Conservation (phyloP, 1,139 yeast genomes). For the Nakaseomyces glabratus region DNA sequence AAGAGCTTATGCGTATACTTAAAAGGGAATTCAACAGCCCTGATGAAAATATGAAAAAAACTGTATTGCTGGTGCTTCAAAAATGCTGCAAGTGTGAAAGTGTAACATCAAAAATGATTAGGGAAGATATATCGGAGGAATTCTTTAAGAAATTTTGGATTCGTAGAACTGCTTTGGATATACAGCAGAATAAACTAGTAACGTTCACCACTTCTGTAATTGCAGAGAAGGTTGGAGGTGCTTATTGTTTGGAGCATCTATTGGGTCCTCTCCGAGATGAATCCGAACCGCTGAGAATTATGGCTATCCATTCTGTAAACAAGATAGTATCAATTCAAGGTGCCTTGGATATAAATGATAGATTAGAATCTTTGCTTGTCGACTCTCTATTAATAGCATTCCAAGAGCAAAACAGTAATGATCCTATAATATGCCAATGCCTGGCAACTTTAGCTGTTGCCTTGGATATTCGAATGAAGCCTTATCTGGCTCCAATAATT, state of each 20-base stretch:
- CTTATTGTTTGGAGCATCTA: constrained; percentile 50
- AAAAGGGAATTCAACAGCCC: constrained; percentile 70
- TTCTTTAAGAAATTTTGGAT: constrained; percentile 76
- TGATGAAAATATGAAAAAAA: constrained; percentile 80
- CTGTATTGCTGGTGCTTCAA: constrained; percentile 55
- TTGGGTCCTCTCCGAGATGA: constrained; percentile 65
- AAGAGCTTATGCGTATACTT: constrained; percentile 59
- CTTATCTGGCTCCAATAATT: constrained; percentile 67
- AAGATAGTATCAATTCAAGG: constrained; percentile 39
- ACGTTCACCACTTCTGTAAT: constrained; percentile 64
- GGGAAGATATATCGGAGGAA: constrained; percentile 46
- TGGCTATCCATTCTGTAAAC: constrained; percentile 68
- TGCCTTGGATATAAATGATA: constrained; percentile 43
- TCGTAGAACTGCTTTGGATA: constrained; percentile 55
- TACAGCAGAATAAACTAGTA: constrained; percentile 48
- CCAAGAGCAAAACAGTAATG: constrained; percentile 62
- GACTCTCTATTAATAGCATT: constrained; percentile 82
- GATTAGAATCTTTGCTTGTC: constrained; percentile 58
- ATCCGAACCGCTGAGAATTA: constrained; percentile 65
- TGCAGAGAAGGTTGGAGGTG: constrained; percentile 59
- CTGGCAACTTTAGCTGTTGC: constrained; percentile 61
- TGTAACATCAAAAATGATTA: constrained; percentile 39
- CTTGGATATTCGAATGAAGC: constrained; percentile 59
- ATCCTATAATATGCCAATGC: constrained; percentile 48
- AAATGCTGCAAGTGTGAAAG: constrained; percentile 49